Percentiles rank a stretch among this genome's conserved stretches.
These are phyloP conservation scores for Fusarium sp. DNA, from an alignment of 2,329 filamentous ascomycete genomes.

Conservation along the genomic window DNA sequence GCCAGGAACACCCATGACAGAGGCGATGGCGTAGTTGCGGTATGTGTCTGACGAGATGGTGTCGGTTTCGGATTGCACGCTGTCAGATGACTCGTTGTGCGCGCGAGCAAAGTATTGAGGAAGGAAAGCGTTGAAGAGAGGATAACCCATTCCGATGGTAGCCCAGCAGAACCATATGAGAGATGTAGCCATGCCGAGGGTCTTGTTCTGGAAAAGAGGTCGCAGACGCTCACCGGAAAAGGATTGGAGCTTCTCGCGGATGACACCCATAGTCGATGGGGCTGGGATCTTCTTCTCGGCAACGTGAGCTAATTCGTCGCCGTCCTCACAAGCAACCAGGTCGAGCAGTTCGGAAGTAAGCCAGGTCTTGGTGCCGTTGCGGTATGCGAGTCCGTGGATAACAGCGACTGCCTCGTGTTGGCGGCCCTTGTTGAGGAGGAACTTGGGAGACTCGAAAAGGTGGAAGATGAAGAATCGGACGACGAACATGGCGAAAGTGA, in stretches of 20 bases:
- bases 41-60: conserved; percentile 67
- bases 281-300: conserved; percentile 22
- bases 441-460: conserved; percentile 88
- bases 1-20: conserved; percentile 79
- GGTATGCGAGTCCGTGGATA: conserved; percentile 79
- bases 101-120: conserved; percentile 80
- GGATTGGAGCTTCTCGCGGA: conserved; percentile 69
- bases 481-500: conserved; percentile 82
- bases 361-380: conserved; percentile 78
- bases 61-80: conserved; percentile 48
- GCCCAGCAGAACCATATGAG: conserved; percentile 84
- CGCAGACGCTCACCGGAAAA: conserved; percentile 75
- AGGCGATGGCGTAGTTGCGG: conserved; percentile 85
- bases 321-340: conserved; percentile 60
- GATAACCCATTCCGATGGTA: conserved; percentile 86
- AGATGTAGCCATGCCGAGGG: conserved; percentile 61
- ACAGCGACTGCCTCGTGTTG: conserved; percentile 83
- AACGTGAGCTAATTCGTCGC: conserved; percentile 40
- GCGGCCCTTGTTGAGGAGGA: conserved; percentile 78
- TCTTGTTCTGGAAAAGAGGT: conserved; percentile 70
- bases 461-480: conserved; percentile 83
- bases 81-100: conserved; percentile 52
- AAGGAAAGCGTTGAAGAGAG: conserved; percentile 90
- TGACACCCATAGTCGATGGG: conserved; percentile 51
- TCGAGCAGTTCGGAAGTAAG: conserved; percentile 77